These are phyloP conservation scores for Peronospora farinosa DNA, from an alignment of 352 stramenopile genomes.

Conservation along the genomic window DNA sequence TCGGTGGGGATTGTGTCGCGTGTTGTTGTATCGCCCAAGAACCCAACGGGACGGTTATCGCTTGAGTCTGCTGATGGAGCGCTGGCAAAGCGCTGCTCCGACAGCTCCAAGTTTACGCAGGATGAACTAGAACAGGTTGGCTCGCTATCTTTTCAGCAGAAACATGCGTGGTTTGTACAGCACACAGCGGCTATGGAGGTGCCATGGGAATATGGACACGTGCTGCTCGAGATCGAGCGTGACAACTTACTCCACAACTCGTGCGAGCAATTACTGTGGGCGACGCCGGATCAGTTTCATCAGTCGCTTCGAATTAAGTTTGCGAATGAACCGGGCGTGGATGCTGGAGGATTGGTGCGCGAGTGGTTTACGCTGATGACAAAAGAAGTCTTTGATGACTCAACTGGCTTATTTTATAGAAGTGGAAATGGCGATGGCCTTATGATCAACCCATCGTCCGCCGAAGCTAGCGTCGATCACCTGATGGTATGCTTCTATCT, in stretches of 20 bases:
- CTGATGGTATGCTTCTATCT: conserved; percentile 48
- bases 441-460: conserved; percentile 80
- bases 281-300: conserved; percentile 75
- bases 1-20: conserved; percentile 72
- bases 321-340: conserved; percentile 85
- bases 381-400: conserved; percentile 84
- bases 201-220: conserved; percentile 82
- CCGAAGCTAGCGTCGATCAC: conserved; percentile 78
- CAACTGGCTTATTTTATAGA: conserved; percentile 73
- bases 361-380: conserved; percentile 91
- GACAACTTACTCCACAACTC: conserved; percentile 87
- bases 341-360: conserved; percentile 85
- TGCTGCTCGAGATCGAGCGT: conserved; percentile 81
- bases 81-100: conserved; percentile 45
- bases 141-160: conserved; percentile 76
- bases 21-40: conserved; percentile 68
- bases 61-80: conserved; percentile 64
- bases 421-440: conserved; percentile 69
- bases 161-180: conserved; percentile 85
- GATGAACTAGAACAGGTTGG: conserved; percentile 71
- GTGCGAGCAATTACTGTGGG: conserved; percentile 81
- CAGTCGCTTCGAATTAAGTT: conserved; percentile 88
- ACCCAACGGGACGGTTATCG: conserved; percentile 65
- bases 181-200: conserved; percentile 81
- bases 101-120: conserved; percentile 55